A percentile compares a stretch with the other conserved stretches of the same genome.
Conservation (phyloP, 1,139 yeast species). For the Lodderomyces metapsilosis region DNA sequence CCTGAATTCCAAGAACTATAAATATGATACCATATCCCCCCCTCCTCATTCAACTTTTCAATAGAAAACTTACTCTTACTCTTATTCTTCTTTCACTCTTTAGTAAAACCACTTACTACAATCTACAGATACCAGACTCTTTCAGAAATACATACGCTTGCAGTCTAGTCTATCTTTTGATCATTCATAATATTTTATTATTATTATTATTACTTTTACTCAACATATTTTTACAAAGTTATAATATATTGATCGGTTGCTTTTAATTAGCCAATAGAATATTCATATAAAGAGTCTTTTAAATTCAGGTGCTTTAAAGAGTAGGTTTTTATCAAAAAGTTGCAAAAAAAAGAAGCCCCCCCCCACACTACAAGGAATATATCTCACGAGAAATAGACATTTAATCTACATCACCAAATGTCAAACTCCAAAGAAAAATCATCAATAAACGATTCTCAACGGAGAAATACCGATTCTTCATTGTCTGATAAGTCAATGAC, state of each 20-base stretch:
- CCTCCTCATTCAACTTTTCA: too few relatives aligned
- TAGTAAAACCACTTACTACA: too few relatives aligned
- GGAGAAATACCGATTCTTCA: constrained; percentile 11
- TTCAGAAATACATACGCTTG: too few relatives aligned
- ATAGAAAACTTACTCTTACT: neutral
- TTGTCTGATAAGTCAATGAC: constrained; percentile 8
- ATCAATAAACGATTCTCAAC: constrained; percentile 5
- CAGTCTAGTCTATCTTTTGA: neutral
- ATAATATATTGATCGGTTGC: neutral
- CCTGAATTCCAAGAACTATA: neutral
- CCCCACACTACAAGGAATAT: too few relatives aligned
- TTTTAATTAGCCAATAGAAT: neutral
- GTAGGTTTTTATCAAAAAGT: too few relatives aligned
- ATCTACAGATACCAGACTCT: too few relatives aligned
- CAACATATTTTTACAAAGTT: too few relatives aligned
- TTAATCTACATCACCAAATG: constrained; percentile 3
- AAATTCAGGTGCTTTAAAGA: too few relatives aligned
- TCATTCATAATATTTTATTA: neutral
- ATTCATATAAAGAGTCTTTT: too few relatives aligned
- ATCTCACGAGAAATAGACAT: too few relatives aligned
- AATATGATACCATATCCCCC: constrained; percentile 1
- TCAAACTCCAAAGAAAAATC: constrained; percentile 8
- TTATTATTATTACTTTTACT: too few relatives aligned
- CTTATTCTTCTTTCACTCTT: neutral
- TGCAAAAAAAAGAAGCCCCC: neutral